Conservation (phyloP, 441 rosid species). For the Macaranga tanarius region DNA sequence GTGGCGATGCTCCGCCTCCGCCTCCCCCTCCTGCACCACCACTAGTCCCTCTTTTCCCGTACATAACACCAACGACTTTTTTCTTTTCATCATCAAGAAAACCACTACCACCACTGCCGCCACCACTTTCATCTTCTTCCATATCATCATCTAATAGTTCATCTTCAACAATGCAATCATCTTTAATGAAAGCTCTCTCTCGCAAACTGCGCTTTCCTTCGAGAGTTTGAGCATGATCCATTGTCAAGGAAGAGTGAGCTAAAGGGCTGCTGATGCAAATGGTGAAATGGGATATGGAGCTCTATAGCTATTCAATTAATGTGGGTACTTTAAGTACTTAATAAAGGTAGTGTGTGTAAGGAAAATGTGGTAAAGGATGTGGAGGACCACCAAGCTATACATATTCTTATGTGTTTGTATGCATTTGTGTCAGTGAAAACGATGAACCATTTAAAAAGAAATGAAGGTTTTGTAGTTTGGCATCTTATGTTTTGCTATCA, state of each 20-base stretch:
- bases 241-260: constrained; percentile 18
- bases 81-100: constrained; percentile 42
- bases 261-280: constrained; percentile 16
- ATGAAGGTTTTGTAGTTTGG: neutral
- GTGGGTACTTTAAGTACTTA: constrained; percentile 27
- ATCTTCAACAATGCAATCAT: constrained; percentile 43
- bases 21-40: constrained; percentile 41
- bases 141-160: constrained; percentile 45
- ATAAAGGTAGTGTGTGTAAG: constrained; percentile 17
- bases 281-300: neutral
- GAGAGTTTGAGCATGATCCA: constrained; percentile 35
- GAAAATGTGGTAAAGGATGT: constrained; percentile 22
- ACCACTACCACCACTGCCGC: constrained; percentile 15
- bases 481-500: constrained; percentile 11
- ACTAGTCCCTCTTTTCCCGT: constrained; percentile 40
- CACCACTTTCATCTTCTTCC: constrained; percentile 49
- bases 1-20: constrained; percentile 38
- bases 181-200: constrained; percentile 31
- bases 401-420: constrained; percentile 25
- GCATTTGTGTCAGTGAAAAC: constrained; percentile 5
- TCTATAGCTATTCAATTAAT: constrained; percentile 19
- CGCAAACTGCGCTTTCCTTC: constrained; percentile 34
- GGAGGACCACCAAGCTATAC: constrained; percentile 33
- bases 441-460: constrained; percentile 12
- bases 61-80: constrained; percentile 30